Evolutionary conservation across 306 rosid genomes (phyloP).

Genomic region (Vigna unguiculata): DNA sequence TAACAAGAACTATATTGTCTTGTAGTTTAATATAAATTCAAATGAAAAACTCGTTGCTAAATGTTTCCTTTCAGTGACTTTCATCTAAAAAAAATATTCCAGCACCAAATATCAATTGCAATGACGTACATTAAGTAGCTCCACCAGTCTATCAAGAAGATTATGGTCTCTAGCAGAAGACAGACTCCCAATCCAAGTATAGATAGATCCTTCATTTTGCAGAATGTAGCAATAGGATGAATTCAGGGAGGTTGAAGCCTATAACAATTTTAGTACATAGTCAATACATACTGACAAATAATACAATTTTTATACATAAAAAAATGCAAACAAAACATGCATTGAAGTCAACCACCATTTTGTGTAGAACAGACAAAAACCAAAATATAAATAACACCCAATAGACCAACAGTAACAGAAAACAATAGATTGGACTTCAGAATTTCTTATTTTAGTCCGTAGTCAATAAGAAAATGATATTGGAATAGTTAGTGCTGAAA

Average conservation of each 20-base stretch:
- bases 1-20: neutral
- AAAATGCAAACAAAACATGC: constrained; percentile 3
- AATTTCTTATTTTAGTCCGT: neutral
- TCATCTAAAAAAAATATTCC: neutral
- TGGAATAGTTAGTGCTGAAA: neutral
- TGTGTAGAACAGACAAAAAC: constrained; percentile 4
- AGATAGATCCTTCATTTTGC: constrained; percentile 64
- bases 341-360: constrained; percentile 5
- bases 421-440: neutral
- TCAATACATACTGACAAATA: constrained; percentile 33
- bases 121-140: constrained; percentile 70
- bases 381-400: constrained; percentile 7
- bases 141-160: constrained; percentile 87
- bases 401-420: neutral
- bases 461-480: constrained; percentile 27
- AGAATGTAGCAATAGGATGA: constrained; percentile 93
- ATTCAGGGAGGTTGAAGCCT: constrained; percentile 87
- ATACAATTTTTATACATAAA: constrained; percentile 17
- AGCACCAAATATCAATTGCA: constrained; percentile 28
- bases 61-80: constrained; percentile 19
- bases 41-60: constrained; percentile 2
- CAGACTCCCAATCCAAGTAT: constrained; percentile 92
- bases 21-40: neutral
- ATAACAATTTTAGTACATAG: constrained; percentile 42
- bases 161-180: constrained; percentile 85